These are phyloP conservation scores for Turritis glabra DNA, from an alignment of 345 rosid species.

Conservation along the genomic window DNA sequence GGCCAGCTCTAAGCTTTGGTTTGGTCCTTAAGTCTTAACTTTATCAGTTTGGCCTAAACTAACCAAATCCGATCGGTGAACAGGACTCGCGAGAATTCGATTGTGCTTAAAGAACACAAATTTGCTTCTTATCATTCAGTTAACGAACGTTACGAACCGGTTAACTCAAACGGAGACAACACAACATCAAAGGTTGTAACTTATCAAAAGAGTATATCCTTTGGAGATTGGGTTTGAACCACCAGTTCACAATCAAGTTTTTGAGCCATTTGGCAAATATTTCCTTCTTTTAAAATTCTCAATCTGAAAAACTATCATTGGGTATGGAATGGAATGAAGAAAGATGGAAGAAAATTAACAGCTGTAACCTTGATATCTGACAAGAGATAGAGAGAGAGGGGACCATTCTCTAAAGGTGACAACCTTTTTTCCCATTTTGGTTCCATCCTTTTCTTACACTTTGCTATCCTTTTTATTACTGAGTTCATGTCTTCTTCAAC, in stretches of 20 bases:
- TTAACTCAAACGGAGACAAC: too few species aligned
- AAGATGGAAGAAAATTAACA: too few species aligned
- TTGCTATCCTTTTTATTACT: constrained; percentile 1
- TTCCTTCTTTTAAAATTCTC: not conserved
- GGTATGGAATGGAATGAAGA: not conserved
- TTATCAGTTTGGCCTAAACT: too few species aligned
- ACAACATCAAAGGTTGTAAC: too few species aligned
- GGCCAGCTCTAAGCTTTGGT: not conserved
- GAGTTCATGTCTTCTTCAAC: constrained; percentile 9
- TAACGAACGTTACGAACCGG: too few species aligned
- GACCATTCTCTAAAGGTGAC: constrained; percentile 37
- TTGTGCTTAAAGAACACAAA: too few species aligned
- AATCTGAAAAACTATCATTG: not conserved
- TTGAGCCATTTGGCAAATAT: not conserved
- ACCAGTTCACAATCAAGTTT: not conserved
- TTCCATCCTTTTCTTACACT: constrained; percentile 30
- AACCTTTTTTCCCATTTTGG: constrained; percentile 31
- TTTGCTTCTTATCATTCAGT: too few species aligned
- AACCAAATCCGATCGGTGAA: too few species aligned
- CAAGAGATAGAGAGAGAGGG: constrained; percentile 3
- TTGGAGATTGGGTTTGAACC: too few species aligned
- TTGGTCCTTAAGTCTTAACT: not conserved
- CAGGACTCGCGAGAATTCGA: too few species aligned
- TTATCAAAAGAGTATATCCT: too few species aligned
- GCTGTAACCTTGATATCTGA: constrained; percentile 26